A percentile compares a stretch with the other conserved stretches of the same genome.
These are phyloP conservation scores for Diaporthe citriasiana DNA, from an alignment of 2,329 filamentous ascomycete species.

Conservation along the genomic window DNA sequence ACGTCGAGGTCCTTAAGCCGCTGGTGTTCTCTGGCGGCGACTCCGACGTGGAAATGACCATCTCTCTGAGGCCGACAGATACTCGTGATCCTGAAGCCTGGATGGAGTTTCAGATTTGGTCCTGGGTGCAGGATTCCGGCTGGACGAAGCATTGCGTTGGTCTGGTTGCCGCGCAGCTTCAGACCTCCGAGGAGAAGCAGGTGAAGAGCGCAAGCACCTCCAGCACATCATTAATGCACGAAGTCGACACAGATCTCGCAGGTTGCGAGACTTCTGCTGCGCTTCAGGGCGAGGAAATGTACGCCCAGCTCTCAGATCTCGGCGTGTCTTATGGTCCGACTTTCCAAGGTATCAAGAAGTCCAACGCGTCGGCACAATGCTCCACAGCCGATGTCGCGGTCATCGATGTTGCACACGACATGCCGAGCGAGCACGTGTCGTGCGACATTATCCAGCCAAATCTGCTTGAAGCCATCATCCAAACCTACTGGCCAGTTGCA, in stretches of 20 bases:
- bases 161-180: constrained; percentile 53
- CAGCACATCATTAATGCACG: background rate
- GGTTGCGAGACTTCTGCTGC: too few species aligned
- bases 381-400: constrained; percentile 42
- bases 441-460: constrained; percentile 52
- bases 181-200: too few species aligned
- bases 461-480: constrained; percentile 57
- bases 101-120: constrained; percentile 70
- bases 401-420: constrained; percentile 55
- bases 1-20: constrained; percentile 61
- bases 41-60: constrained; percentile 58
- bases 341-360: constrained; percentile 66
- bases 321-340: constrained; percentile 65
- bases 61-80: constrained; percentile 61
- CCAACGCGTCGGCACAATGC: constrained; percentile 49
- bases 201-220: background rate
- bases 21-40: constrained; percentile 56
- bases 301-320: constrained; percentile 59
- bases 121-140: constrained; percentile 63
- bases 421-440: constrained; percentile 51
- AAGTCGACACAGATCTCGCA: background rate
- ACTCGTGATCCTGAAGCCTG: constrained; percentile 60
- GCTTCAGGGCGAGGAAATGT: constrained; percentile 51
- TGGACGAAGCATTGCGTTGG: constrained; percentile 73
- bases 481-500: constrained; percentile 57